A percentile compares a stretch with the other conserved stretches of the same genome.
Evolutionary conservation across 176 grass and related monocot genomes (phyloP).

Genomic region (Thinopyrum elongatum): DNA sequence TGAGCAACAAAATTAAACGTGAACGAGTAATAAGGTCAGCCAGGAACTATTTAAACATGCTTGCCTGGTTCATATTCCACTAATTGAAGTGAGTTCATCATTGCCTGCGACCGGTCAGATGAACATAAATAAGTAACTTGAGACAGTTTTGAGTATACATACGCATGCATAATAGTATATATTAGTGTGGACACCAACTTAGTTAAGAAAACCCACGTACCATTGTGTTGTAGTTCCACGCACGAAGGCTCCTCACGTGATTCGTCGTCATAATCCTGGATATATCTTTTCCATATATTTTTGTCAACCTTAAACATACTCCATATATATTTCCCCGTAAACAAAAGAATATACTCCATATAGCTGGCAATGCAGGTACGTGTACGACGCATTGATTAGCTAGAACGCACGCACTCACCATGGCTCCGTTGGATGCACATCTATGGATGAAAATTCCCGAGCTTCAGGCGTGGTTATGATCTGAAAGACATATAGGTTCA

Average conservation of each 20-base stretch:
- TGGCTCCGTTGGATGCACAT: neutral
- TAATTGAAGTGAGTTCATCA: neutral
- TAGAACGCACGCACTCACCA: neutral
- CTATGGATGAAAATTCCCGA: neutral
- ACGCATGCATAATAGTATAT: neutral
- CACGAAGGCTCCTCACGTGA: neutral
- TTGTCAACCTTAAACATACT: no score
- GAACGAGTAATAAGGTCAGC: no score
- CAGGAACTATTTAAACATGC: neutral
- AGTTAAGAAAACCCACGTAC: neutral
- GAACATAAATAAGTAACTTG: neutral
- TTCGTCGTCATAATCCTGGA: neutral
- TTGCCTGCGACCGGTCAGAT: neutral
- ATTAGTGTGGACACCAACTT: no score
- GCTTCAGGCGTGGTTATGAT: neutral
- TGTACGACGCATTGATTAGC: no score
- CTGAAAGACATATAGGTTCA: neutral
- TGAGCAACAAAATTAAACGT: no score
- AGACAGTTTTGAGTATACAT: no score
- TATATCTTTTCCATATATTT: no score
- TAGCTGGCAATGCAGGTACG: no score
- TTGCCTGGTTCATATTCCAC: neutral
- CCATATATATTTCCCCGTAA: no score
- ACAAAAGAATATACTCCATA: no score
- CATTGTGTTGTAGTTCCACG: neutral